Evolutionary conservation across 1,284 basidiomycete species (phyloP), one percentile per base, ranked within the genome.

Genomic region (Xanthoconium separans): DNA sequence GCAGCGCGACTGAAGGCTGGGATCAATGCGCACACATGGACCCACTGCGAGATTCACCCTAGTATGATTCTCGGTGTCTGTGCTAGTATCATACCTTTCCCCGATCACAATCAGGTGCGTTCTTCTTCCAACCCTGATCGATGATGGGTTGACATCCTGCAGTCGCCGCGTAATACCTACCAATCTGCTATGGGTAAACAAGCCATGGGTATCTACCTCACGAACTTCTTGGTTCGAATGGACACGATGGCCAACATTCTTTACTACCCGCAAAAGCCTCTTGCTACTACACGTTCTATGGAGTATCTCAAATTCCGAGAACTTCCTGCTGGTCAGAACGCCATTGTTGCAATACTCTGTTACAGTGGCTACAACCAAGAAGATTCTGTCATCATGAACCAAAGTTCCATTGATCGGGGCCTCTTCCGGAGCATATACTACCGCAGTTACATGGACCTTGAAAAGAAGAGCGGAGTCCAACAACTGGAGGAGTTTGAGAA

Each of bases 331-430:
- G 97, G 96, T 18, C 95, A 98, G 73, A 99, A 99, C 69, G 95
- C 95, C 44, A 95, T 98, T 59, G 95, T 99, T 45, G 96, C 97
- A 5, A 99, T 99, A 70, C 79, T 99, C 49, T 98, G 95, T 69
- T 99, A 99, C 75, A 98, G 95, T 63, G 96, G 96, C 33, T 99
- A 99, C 77, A 99, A 99, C 74, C 97, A 99, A 75, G 97, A 99
- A 86, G 97, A 99, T 82, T 99, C 97, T 61, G 96, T 99, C 73
- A 99, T 99, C 73, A 98, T 99, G 96, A 99, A 99, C 73, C 96
- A 99, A 75, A 94, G 91, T 61, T 97, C 96, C 20, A 93, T 99
- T 66, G 96, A 99, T 69, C 91, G 97, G 54, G 96, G 97, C 57
- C 81, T 99, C 34, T 99, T 99, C 89, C 87, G 96, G 30, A 97